Percentiles rank a stretch among this genome's conserved stretches.
These are phyloP conservation scores for Raphanus raphanistrum DNA, from an alignment of 345 rosid genomes.

Conservation along the genomic window DNA sequence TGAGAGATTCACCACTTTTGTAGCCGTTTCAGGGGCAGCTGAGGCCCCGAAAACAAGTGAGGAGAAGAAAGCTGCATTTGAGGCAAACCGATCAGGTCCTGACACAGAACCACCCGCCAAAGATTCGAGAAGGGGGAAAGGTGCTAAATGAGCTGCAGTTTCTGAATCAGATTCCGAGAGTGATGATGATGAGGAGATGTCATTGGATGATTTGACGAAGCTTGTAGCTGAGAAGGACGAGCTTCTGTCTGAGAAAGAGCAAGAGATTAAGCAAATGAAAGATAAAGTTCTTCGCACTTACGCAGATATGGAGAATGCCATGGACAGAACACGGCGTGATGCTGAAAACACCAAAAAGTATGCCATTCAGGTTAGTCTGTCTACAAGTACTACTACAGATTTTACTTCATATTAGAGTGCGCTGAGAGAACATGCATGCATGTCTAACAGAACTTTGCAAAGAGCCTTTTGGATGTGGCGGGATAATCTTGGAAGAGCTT, in stretches of 20 bases:
- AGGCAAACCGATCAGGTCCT: slow-evolving; percentile 51
- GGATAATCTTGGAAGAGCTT: slow-evolving; percentile 97
- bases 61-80: slow-evolving; percentile 46
- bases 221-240: slow-evolving; percentile 77
- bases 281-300: slow-evolving; percentile 75
- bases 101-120: slow-evolving; percentile 44
- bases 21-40: not conserved
- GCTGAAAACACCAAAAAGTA: slow-evolving; percentile 90
- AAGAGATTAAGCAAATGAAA: slow-evolving; percentile 65
- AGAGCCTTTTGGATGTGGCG: slow-evolving; percentile 78
- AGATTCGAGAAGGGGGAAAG: slow-evolving; percentile 43
- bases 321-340: slow-evolving; percentile 84
- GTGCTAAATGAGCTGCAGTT: slow-evolving; percentile 53
- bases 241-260: slow-evolving; percentile 57
- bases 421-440: not conserved
- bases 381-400: not conserved
- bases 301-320: slow-evolving; percentile 94
- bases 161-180: slow-evolving; percentile 74
- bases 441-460: slow-evolving; percentile 68
- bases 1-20: no score
- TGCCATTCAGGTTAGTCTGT: slow-evolving; percentile 67
- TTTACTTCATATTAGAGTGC: not conserved
- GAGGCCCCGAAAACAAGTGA: slow-evolving; percentile 37
- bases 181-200: slow-evolving; percentile 48
- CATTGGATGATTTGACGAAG: slow-evolving; percentile 68